Percentiles rank a stretch among this genome's conserved stretches.
Evolutionary conservation across 1,284 basidiomycete genomes (phyloP).

Genomic region (Thelephora terrestris): DNA sequence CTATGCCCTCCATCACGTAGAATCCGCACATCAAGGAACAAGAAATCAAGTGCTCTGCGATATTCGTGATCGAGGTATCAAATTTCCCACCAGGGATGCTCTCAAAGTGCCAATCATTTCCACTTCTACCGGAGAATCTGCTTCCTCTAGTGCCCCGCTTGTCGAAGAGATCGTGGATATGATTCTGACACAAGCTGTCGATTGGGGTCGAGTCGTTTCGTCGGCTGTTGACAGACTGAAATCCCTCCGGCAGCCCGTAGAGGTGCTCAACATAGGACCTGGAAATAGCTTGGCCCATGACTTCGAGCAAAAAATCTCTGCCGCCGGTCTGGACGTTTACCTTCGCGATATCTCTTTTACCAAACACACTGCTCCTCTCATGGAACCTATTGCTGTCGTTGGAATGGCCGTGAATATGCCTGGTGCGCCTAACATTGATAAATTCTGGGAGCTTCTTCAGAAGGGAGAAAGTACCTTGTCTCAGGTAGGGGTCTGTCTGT

Average conservation of each 20-base stretch:
- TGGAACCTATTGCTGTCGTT: slow-evolving; percentile 55
- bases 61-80: slow-evolving; percentile 31
- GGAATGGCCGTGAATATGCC: slow-evolving; percentile 64
- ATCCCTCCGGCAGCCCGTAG: neutral
- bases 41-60: slow-evolving; percentile 35
- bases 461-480: slow-evolving; percentile 46
- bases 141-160: slow-evolving; percentile 23
- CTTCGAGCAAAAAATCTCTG: slow-evolving; percentile 27
- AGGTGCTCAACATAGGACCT: slow-evolving; percentile 46
- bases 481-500: slow-evolving; percentile 31
- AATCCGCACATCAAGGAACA: slow-evolving; percentile 22
- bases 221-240: neutral
- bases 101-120: slow-evolving; percentile 38
- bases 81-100: slow-evolving; percentile 37
- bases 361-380: slow-evolving; percentile 17
- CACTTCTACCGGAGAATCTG: slow-evolving; percentile 31
- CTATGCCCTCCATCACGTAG: slow-evolving; percentile 42
- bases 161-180: slow-evolving; percentile 44
- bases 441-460: slow-evolving; percentile 51
- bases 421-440: slow-evolving; percentile 34
- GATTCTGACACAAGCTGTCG: slow-evolving; percentile 44
- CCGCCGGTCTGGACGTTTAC: slow-evolving; percentile 2
- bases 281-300: slow-evolving; percentile 34
- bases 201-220: slow-evolving; percentile 37
- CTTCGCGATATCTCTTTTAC: neutral